These are phyloP conservation scores for Coemansia sp. DNA, from an alignment of 192 early-diverging fungal genomes.

Conservation along the genomic window DNA sequence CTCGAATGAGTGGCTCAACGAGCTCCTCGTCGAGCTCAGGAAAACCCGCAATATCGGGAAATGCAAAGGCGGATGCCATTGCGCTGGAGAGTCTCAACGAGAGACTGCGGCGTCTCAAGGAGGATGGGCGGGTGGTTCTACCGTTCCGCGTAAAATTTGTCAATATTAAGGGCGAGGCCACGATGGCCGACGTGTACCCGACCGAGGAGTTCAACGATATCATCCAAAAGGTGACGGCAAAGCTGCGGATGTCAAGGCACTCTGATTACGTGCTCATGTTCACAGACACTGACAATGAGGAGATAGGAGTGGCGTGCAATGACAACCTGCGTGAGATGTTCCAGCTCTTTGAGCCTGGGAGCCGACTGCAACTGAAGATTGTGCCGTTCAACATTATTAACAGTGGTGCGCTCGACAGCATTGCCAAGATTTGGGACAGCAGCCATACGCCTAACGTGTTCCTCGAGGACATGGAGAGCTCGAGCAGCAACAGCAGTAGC, in stretches of 20 bases:
- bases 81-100: slow-evolving; percentile 23
- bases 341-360: slow-evolving; percentile 40
- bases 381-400: slow-evolving; percentile 45
- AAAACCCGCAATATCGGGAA: slow-evolving; percentile 2
- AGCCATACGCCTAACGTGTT: slow-evolving; percentile 41
- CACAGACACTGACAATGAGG: slow-evolving; percentile 45
- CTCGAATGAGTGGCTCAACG: slow-evolving; percentile 3
- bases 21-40: slow-evolving; percentile 9
- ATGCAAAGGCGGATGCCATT: slow-evolving; percentile 1
- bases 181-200: slow-evolving; percentile 43
- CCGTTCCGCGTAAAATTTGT: slow-evolving; percentile 49
- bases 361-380: slow-evolving; percentile 37
- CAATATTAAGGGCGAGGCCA: slow-evolving; percentile 36
- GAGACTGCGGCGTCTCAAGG: slow-evolving; percentile 22
- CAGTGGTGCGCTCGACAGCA: slow-evolving; percentile 33
- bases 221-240: slow-evolving; percentile 28
- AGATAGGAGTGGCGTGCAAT: slow-evolving; percentile 48
- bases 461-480: slow-evolving; percentile 7
- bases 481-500: background rate
- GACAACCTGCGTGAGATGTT: slow-evolving; percentile 52
- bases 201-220: slow-evolving; percentile 35
- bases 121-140: slow-evolving; percentile 6
- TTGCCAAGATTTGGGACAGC: slow-evolving; percentile 39
- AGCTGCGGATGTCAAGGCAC: slow-evolving; percentile 35
- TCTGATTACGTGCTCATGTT: slow-evolving; percentile 42